phyloP scores from a whole-genome alignment of 352 stramenopile species.

The Phytopythium helicoides region DNA sequence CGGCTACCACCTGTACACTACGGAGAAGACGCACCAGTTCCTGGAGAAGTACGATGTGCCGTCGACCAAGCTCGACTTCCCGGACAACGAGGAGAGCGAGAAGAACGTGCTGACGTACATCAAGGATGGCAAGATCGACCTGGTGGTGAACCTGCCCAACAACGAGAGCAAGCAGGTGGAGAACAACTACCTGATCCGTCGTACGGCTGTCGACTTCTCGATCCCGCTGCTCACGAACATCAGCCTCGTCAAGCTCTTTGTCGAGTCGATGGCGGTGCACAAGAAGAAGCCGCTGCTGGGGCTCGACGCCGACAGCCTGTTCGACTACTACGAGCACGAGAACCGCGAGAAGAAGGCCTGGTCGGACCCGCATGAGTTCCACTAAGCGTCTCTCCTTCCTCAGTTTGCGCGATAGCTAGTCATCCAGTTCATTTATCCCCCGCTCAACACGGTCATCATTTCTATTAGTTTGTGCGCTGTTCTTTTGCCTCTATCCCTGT shows the following conservation, averaged over 20 bases:
- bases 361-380: conserved; percentile 95
- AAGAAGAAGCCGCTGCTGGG: conserved; percentile 91
- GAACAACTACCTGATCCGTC: conserved; percentile 93
- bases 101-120: conserved; percentile 90
- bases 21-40: conserved; percentile 91
- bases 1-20: conserved; percentile 95
- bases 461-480: not conserved
- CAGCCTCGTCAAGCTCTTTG: conserved; percentile 91
- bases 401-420: not conserved
- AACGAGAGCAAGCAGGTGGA: conserved; percentile 84
- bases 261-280: conserved; percentile 91
- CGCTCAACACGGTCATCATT: conserved; percentile 14
- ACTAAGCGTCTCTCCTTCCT: conserved; percentile 63
- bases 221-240: conserved; percentile 92
- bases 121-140: conserved; percentile 93
- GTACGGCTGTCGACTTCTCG: conserved; percentile 91
- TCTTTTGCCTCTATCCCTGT: not conserved
- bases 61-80: conserved; percentile 83
- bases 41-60: conserved; percentile 87
- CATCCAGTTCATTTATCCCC: conserved; percentile 3
- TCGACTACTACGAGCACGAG: conserved; percentile 97
- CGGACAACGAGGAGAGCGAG: conserved; percentile 59
- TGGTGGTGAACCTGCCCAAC: conserved; percentile 93
- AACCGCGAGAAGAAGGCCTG: conserved; percentile 88
- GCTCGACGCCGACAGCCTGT: conserved; percentile 94